Base-by-base conservation (phyloP, 2,329 filamentous ascomycete genomes). In the Pseudogymnoascus sp. region DNA sequence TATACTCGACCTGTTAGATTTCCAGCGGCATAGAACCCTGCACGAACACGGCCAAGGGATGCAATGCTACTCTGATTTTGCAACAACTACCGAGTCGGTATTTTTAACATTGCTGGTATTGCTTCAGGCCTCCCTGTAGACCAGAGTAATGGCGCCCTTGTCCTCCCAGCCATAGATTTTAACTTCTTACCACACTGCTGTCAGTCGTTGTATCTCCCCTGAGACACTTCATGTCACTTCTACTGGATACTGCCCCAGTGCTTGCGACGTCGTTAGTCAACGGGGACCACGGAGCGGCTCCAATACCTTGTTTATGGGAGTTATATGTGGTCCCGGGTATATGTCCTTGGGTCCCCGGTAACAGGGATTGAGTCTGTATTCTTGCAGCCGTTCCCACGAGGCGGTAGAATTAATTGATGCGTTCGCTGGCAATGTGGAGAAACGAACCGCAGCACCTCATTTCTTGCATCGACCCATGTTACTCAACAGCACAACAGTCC, bases 321-420 rank as follows among this genome's bases (percentile, higher is more conserved):
- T 10, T 19, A 56, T 56, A 56, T 31, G 50, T 56, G 50, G 50
- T 56, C n/a, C 50, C 50, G 50, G 50, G 50, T 56, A 33, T 56
- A 56, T 56, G 50, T 33, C 5, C n/a, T 19, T 33, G 50, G 50
- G 50, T 33, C 26, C 26, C 26, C 50, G 26, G 50, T 8, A 19
- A 56, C 50, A 56, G 50, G 50, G 50, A 26, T 33, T 33, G 16
- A 33, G 29, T 14, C 26, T 8, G n/a, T 26, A 8, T 31, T 56
- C 10, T 16, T 11, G n/a, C 19, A 16, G 47, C 26, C 47, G 47
- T 61, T 21, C 59, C 59, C 33, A 61, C 29, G 31, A 38, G 10
- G 29, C 6, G 59, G 33, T 8, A 61, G 11, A 29, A 61, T 2
- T 24, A 26, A 56, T 10, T 13, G 50, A 56, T 56, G 19, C 6